Base-by-base conservation (phyloP, 1,284 basidiomycete genomes). In the Ceratobasidium sp. region DNA sequence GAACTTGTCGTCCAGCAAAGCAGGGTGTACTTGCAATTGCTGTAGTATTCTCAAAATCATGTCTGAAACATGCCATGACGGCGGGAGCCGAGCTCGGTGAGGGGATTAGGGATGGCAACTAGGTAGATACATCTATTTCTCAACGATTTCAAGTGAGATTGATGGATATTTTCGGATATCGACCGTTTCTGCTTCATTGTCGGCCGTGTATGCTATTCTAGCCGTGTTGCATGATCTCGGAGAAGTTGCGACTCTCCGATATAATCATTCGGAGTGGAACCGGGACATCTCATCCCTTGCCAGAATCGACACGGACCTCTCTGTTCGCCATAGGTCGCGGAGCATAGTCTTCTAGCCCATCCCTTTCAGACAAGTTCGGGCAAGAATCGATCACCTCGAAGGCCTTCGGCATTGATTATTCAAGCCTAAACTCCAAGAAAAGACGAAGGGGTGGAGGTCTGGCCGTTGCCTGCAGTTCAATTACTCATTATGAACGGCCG, bases 131-230 rank as follows among this genome's bases (percentile, higher is more conserved):
- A 6, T 61, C 61, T 64, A 23, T 42, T 23, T 42, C 61, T 42
- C 39, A 64, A 42, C 61, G 61, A 18, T 64, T 40, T 64, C 61
- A 64, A 44, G 61, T 64, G 61, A 64, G 61, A n/a, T 33, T 64
- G 18, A 64, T 42, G 23, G 1, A 64, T 40, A 64, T 12, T 23
- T 44, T 64, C 18, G 23, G 61, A 40, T n/a, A 39, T 18, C n/a
- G n/a, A n/a, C 42, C 10, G 20, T 20, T 20, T 20, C 10, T 9
- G 12, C 20, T 23, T 23, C 55, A 56, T 23, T 9, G 55, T 56
- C 3, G 3, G 12, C 55, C 26, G 26, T 23, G 26, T 56, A 23
- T 28, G 20, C 26, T 28, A 23, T 28, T 9, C 55, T 3, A n/a
- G 55, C n/a, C 5, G n/a, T n/a, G 4, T 5, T 6, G 6, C 26